Evolutionary conservation across 139 green algal species (phyloP), one percentile per base, ranked within the genome.

Genomic region (Ettlia oleoabundans): DNA sequence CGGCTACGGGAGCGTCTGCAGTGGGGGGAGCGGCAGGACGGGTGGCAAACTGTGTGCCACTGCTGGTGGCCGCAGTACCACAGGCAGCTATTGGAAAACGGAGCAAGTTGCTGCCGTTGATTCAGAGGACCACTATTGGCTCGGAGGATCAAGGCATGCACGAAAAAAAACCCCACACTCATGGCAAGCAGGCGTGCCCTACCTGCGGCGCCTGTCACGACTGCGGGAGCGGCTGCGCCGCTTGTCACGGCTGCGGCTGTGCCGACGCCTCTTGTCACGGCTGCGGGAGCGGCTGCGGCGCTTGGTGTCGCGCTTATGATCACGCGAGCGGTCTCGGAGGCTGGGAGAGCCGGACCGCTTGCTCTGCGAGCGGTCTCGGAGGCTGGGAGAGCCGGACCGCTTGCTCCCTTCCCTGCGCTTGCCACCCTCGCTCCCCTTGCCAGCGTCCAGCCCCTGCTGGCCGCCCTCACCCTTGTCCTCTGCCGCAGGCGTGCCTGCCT

Each of bases 201-300:
- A 62, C n/a, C 66, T 78, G 52, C 67, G 52, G 19, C 67, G 66
- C 40, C 47, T 65, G 32, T 82, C 61, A 24, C 53, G 40, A 33
- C 76, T 82, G 26, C 42, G 13, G 35, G 9, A 21, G 37, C 63
- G 40, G 63, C 63, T 69, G 63, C 63, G 63, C 26, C 30, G 30
- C 21, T 69, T 41, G 26, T 13, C 18, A 4, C 18, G 40, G 63
- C 55, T 65, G 69, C 51, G 51, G 72, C 51, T 35, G 69, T 30
- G 69, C 41, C 72, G 69, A 40, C 66, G 66, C 30, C 66, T 37
- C 26, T 40, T 37, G 41, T 76, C 69, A n/a, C 69, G 69, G 69
- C 69, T 76, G 28, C 69, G 64, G 9, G 64, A 71, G 32, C 64
- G 64, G 28, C 67, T 58, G 40, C 38, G 26, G 67, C 26, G 67